These are phyloP conservation scores for Mrakia gelida DNA, from an alignment of 768 basidiomycete genomes.

Conservation along the genomic window DNA sequence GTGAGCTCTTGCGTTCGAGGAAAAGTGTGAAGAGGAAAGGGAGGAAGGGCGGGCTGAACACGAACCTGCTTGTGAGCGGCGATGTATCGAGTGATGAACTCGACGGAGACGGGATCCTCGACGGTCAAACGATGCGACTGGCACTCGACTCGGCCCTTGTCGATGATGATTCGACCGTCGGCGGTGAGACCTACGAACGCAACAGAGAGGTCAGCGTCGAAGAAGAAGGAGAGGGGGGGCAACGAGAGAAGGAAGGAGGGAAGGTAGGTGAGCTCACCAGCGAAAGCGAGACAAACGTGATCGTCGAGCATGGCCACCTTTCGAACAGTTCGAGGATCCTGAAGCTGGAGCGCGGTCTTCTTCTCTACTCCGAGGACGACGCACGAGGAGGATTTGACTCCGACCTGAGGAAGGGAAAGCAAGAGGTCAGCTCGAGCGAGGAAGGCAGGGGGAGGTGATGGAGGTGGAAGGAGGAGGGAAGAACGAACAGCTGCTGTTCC, in stretches of 20 bases:
- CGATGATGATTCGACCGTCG: constrained; percentile 94
- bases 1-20: not conserved
- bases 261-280: constrained; percentile 58
- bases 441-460: not conserved
- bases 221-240: not conserved
- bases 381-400: constrained; percentile 87
- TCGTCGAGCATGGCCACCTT: constrained; percentile 99
- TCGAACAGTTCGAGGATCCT: constrained; percentile 94
- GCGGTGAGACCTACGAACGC: constrained; percentile 80
- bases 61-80: constrained; percentile 97
- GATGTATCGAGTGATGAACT: constrained; percentile 96
- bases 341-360: constrained; percentile 94
- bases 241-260: constrained; percentile 16
- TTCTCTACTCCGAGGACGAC: constrained; percentile 98
- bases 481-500: constrained; percentile 92
- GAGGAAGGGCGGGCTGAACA: not conserved
- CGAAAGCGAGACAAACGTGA: constrained; percentile 94
- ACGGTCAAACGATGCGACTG: constrained; percentile 95
- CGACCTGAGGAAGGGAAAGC: constrained; percentile 60
- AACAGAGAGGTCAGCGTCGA: constrained; percentile 30
- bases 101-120: constrained; percentile 95
- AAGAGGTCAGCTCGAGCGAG: constrained; percentile 4
- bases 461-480: constrained; percentile 36
- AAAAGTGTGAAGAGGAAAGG: not conserved
- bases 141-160: constrained; percentile 96